A percentile compares a stretch with the other conserved stretches of the same genome.
Conservation (phyloP, 2,329 filamentous ascomycete genomes). For the Mycosphaerella sp. region DNA sequence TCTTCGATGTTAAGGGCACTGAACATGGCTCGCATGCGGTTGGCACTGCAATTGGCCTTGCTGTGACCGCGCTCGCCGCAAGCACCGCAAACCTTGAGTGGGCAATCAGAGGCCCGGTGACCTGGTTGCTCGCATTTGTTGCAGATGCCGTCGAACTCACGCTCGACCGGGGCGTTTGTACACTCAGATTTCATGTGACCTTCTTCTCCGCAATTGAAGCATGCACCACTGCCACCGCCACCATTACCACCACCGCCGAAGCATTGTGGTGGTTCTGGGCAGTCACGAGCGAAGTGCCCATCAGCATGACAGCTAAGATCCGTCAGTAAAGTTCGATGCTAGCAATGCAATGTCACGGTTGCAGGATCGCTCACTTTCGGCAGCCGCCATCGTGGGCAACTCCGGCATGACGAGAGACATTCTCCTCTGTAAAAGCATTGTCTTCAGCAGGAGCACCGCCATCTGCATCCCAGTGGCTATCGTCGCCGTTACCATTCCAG, state of each 20-base stretch:
- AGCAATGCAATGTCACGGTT: no score
- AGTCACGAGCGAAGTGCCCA: constrained; percentile 46
- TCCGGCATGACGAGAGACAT: constrained; percentile 29
- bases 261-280: constrained; percentile 33
- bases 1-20: constrained; percentile 36
- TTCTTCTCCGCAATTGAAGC: constrained; percentile 51
- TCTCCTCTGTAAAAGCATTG: constrained; percentile 21
- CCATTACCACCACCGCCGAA: not conserved
- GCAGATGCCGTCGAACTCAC: constrained; percentile 52
- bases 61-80: constrained; percentile 55
- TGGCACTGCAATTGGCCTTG: constrained; percentile 51
- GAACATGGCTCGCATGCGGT: constrained; percentile 53
- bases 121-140: constrained; percentile 51
- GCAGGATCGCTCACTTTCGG: constrained; percentile 36
- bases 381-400: constrained; percentile 32
- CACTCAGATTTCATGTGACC: constrained; percentile 59
- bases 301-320: constrained; percentile 36
- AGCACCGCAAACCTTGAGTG: constrained; percentile 52
- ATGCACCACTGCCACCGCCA: constrained; percentile 39
- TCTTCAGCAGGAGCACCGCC: constrained; percentile 2
- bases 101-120: constrained; percentile 58
- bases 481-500: constrained; percentile 19
- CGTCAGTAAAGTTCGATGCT: constrained; percentile 25
- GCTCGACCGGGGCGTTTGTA: constrained; percentile 48
- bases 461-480: constrained; percentile 14